Evolutionary conservation across 2,329 filamentous ascomycete species (phyloP).

Genomic region (Colletotrichum costaricense): DNA sequence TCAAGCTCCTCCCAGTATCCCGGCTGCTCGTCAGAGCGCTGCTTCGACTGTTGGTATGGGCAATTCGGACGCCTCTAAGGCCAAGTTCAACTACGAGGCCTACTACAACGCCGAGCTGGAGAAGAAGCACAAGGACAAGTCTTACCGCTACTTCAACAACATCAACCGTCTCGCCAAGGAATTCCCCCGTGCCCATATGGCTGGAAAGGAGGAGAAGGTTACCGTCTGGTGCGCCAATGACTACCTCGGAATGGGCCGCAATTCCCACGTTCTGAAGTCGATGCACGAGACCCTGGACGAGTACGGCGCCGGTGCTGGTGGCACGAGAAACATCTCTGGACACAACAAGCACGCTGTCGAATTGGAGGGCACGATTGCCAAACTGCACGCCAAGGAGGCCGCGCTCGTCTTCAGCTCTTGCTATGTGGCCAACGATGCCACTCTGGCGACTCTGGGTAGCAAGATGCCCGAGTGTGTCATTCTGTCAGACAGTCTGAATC

Average conservation of each 20-base stretch:
- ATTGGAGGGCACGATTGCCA: constrained; percentile 84
- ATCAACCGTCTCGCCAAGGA: constrained; percentile 98
- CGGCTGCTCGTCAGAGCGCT: constrained; percentile 43
- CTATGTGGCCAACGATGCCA: constrained; percentile 98
- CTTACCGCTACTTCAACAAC: constrained; percentile 99
- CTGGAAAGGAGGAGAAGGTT: constrained; percentile 83
- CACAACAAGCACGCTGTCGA: constrained; percentile 95
- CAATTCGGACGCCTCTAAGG: constrained; percentile 40
- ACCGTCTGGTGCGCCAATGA: constrained; percentile 99
- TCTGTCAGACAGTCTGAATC: constrained; percentile 96
- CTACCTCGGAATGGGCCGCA: constrained; percentile 97
- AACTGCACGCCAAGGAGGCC: constrained; percentile 90
- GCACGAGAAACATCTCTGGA: constrained; percentile 96
- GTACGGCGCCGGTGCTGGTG: constrained; percentile 94
- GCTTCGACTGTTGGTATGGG: constrained; percentile 38
- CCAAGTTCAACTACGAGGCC: constrained; percentile 88
- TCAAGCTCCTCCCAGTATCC: constrained; percentile 47
- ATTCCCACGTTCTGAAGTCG: constrained; percentile 83
- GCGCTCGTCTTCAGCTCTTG: constrained; percentile 97
- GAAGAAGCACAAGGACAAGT: constrained; percentile 99
- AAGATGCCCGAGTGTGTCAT: constrained; percentile 98
- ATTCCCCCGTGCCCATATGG: constrained; percentile 94
- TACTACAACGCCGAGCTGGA: constrained; percentile 92
- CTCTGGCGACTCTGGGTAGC: constrained; percentile 94
- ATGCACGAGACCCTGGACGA: constrained; percentile 97